phyloP scores from a whole-genome alignment of 345 rosid genomes.

The Linum lewisii region DNA sequence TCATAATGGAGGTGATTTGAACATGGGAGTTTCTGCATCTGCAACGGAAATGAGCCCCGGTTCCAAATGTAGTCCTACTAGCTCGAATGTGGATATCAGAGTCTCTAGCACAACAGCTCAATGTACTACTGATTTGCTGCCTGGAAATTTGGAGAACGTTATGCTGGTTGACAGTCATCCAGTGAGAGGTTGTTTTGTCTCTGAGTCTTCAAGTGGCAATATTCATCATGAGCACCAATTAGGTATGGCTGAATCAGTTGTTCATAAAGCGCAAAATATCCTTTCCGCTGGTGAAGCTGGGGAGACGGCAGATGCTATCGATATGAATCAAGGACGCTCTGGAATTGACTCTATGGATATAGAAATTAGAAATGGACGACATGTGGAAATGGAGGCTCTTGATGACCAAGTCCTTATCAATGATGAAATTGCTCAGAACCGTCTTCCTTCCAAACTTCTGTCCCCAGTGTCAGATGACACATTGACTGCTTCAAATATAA shows the following conservation, averaged over 20 bases:
- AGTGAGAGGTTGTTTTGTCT: constrained; percentile 25
- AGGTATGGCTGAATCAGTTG: constrained; percentile 22
- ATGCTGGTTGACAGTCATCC: constrained; percentile 17
- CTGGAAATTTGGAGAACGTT: constrained; percentile 16
- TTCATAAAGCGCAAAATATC: constrained; percentile 16
- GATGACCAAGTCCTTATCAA: no score
- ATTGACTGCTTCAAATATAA: no score
- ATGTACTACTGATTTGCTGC: constrained; percentile 18
- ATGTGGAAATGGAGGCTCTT: no score
- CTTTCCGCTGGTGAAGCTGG: constrained; percentile 17
- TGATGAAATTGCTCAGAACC: no score
- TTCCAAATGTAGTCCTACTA: neutral
- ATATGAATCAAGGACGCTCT: no score
- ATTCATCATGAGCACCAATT: neutral
- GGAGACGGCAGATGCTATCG: constrained; percentile 24
- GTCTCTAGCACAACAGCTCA: neutral
- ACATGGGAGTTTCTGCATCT: neutral
- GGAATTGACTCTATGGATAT: no score
- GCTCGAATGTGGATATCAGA: neutral
- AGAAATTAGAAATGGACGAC: no score
- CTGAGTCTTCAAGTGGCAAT: constrained; percentile 13
- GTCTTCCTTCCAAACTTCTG: no score
- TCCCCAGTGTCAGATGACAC: no score
- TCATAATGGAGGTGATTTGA: neutral
- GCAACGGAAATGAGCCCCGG: neutral